phyloP scores from a whole-genome alignment of 1,284 basidiomycete genomes.

The Inonotus obliquus region DNA sequence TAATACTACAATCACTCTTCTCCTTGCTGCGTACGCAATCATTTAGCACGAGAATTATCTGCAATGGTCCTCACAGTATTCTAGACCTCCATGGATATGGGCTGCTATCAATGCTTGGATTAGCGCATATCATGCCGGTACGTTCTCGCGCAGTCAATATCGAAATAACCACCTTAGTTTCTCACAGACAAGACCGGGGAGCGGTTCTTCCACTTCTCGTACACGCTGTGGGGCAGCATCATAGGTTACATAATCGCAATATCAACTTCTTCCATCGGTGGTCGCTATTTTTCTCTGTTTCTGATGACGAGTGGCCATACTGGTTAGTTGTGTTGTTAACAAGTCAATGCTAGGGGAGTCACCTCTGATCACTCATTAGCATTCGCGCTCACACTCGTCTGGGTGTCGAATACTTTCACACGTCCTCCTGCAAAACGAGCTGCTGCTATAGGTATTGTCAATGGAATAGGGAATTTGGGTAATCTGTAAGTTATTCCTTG shows the following conservation, averaged over 20 bases:
- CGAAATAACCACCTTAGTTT: constrained; percentile 5
- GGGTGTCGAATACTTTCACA: constrained; percentile 59
- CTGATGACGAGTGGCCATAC: constrained; percentile 22
- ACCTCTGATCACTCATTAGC: not conserved
- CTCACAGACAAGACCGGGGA: constrained; percentile 19
- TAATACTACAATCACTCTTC: constrained; percentile 29
- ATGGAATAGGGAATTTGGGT: constrained; percentile 38
- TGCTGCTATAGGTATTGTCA: constrained; percentile 41
- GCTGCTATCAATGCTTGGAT: constrained; percentile 26
- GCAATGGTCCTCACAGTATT: not conserved
- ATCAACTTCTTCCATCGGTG: constrained; percentile 22
- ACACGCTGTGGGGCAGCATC: constrained; percentile 17
- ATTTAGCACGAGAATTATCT: not conserved
- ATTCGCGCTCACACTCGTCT: constrained; percentile 54
- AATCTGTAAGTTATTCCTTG: constrained; percentile 29
- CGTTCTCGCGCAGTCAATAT: not conserved
- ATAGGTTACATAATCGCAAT: constrained; percentile 27
- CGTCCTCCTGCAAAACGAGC: constrained; percentile 58
- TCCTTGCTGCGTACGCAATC: constrained; percentile 32
- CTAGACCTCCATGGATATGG: constrained; percentile 27
- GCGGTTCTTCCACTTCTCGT: constrained; percentile 32
- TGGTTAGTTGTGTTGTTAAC: constrained; percentile 8
- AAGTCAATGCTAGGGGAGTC: not conserved
- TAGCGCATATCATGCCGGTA: constrained; percentile 36
- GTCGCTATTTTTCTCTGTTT: constrained; percentile 29